Evolutionary conservation across 352 stramenopile genomes (phyloP).

Genomic region (Thalassiosira oceanica): DNA sequence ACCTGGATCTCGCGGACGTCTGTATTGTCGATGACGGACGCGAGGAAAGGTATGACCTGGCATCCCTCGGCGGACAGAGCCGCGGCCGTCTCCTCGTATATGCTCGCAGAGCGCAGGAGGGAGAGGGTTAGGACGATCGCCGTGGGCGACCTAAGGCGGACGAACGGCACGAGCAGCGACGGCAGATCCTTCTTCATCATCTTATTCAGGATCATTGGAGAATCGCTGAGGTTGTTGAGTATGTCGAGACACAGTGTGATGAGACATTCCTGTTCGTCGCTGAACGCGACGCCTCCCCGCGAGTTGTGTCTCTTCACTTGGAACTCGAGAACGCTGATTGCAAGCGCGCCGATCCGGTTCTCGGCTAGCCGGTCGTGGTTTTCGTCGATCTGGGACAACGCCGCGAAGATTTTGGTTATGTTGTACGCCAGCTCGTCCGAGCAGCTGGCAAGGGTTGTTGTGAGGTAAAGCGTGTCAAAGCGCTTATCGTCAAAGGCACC

Average conservation of each 20-base stretch:
- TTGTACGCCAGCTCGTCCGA: too few relatives aligned
- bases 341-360: too few relatives aligned
- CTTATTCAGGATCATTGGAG: conserved; percentile 91
- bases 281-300: conserved; percentile 13
- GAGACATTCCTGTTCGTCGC: conserved; percentile 86
- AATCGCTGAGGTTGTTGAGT: conserved; percentile 91
- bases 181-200: conserved; percentile 88
- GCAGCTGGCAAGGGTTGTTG: too few relatives aligned
- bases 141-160: conserved; percentile 86
- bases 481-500: too few relatives aligned
- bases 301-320: conserved; percentile 33
- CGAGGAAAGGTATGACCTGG: conserved; percentile 43
- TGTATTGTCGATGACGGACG: conserved; percentile 60
- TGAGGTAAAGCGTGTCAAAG: too few relatives aligned
- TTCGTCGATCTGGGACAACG: too few relatives aligned
- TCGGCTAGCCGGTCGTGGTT: too few relatives aligned
- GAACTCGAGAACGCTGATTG: too few relatives aligned
- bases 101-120: conserved; percentile 91
- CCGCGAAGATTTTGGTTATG: too few relatives aligned
- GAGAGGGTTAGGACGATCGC: conserved; percentile 87
- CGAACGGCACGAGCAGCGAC: conserved; percentile 55
- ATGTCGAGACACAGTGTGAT: conserved; percentile 91
- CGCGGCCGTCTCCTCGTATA: conserved; percentile 95
- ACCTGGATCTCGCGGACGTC: conserved; percentile 41
- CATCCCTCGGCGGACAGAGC: conserved; percentile 84